phyloP scores from a whole-genome alignment of 2,329 filamentous ascomycete genomes.

The Diaporthe vaccinii region DNA sequence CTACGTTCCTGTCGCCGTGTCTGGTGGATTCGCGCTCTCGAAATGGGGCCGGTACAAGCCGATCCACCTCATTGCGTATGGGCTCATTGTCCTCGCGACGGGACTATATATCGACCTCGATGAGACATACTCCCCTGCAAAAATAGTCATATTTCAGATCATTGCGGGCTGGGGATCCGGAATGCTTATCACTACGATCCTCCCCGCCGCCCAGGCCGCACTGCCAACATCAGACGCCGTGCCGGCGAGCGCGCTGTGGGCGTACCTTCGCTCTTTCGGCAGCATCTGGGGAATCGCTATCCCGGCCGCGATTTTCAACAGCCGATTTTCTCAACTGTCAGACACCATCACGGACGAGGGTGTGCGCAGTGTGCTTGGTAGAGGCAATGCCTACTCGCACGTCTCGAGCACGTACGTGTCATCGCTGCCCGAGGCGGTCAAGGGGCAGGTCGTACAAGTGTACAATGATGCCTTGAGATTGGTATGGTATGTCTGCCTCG shows the following conservation, averaged over 20 bases:
- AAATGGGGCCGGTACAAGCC: slow-evolving; percentile 51
- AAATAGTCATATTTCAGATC: slow-evolving; percentile 58
- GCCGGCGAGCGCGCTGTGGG: slow-evolving; percentile 54
- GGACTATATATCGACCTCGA: slow-evolving; percentile 58
- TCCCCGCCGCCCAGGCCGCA: slow-evolving; percentile 58
- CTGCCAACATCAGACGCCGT: slow-evolving; percentile 53
- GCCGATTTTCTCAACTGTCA: slow-evolving; percentile 37
- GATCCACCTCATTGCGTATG: slow-evolving; percentile 54
- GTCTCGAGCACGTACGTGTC: slow-evolving; percentile 46
- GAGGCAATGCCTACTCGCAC: slow-evolving; percentile 48
- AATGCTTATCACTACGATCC: slow-evolving; percentile 57
- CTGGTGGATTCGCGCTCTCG: slow-evolving; percentile 49
- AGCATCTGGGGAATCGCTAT: slow-evolving; percentile 61
- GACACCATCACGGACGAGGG: slow-evolving; percentile 41
- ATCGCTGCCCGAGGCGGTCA: slow-evolving; percentile 42
- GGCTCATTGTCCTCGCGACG: slow-evolving; percentile 54
- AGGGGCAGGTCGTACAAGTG: slow-evolving; percentile 46
- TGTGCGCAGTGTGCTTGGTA: slow-evolving; percentile 41
- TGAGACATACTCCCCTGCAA: slow-evolving; percentile 48
- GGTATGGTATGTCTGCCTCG: slow-evolving; percentile 35
- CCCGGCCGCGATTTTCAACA: slow-evolving; percentile 57
- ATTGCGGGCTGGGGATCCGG: slow-evolving; percentile 57
- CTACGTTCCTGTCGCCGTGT: slow-evolving; percentile 47
- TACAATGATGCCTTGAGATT: slow-evolving; percentile 17
- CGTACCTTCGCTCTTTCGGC: slow-evolving; percentile 60